Conservation (phyloP, 1,139 yeast genomes). For the Wickerhamomyces sp. region DNA sequence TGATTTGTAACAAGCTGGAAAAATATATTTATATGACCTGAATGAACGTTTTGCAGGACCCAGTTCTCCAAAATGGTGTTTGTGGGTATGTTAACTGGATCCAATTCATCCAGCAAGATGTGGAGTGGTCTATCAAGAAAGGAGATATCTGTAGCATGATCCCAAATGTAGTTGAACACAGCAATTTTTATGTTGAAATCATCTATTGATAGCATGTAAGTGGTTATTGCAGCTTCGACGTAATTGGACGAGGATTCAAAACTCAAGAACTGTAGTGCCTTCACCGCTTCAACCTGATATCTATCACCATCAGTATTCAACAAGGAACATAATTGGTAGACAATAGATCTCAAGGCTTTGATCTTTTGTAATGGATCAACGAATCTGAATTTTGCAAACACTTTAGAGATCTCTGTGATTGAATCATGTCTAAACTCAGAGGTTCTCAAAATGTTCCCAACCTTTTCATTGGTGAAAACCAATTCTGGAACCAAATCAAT, state of each 20-base stretch:
- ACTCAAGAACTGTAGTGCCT: slow-evolving; percentile 16
- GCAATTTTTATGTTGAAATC: slow-evolving; percentile 34
- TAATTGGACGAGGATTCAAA: slow-evolving; percentile 29
- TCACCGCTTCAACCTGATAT: slow-evolving; percentile 22
- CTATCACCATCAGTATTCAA: slow-evolving; percentile 8
- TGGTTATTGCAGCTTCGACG: slow-evolving; percentile 57
- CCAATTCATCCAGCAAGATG: slow-evolving; percentile 59
- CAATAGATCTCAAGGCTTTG: slow-evolving; percentile 13
- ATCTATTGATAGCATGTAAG: slow-evolving; percentile 39
- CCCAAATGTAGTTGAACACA: slow-evolving; percentile 57
- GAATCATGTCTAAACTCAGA: slow-evolving; percentile 5
- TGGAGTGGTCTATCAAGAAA: slow-evolving; percentile 64
- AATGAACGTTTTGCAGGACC: slow-evolving; percentile 43
- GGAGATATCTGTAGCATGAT: slow-evolving; percentile 41
- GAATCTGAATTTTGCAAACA: slow-evolving; percentile 17
- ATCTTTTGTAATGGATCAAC: slow-evolving; percentile 14
- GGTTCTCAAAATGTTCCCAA: slow-evolving; percentile 9
- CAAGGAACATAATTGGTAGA: slow-evolving; percentile 15
- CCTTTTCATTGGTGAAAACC: slow-evolving; percentile 10
- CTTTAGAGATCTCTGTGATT: slow-evolving; percentile 11
- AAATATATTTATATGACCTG: slow-evolving; percentile 55
- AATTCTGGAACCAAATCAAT: slow-evolving; percentile 44
- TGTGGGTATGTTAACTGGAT: slow-evolving; percentile 36
- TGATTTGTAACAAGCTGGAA: slow-evolving; percentile 40
- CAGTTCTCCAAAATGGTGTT: slow-evolving; percentile 50